Evolutionary conservation across 208 protist species (phyloP), one percentile per base, ranked within the genome.

Genomic region (Wallacemonas sp.): DNA sequence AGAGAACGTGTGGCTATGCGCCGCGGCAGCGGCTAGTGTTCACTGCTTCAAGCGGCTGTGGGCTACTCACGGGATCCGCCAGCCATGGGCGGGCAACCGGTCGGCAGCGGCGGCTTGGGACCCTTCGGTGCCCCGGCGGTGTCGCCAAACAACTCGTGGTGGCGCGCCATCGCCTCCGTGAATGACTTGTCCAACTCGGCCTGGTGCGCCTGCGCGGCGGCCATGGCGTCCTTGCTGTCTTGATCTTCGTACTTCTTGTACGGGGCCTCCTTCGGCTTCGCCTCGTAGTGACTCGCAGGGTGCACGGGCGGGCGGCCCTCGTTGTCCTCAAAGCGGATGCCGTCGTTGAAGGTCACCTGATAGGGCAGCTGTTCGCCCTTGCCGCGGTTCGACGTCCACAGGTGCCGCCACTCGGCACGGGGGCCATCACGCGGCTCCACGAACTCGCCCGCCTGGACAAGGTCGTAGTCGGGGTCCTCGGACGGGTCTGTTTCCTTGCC

Each of bases 331-430:
- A 93, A 89, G 37, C 74, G 71, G 33, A 93, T 76, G n/a, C 89
- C 89, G 50, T 95, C 85, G 71, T 95, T 95, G 71, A 93, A 93
- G 54, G 89, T 95, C 10, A 91, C 83, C 59, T 93, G 86, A 63
- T 84, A 95, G 19, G 83, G 85, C 42, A 86, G 68, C 41, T 36
- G 61, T 61, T 80, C 85, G 22, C 78, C 86, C 32, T 80, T 64
- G 37, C 60, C 32, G 19, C 84, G 75, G 69, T 86, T 93, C n/a
- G 81, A 89, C 24, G 82, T 89, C 87, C 89, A 95, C 59, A 95
- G 65, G 73, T 95, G 89, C 30, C 89, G 79, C 89, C 89, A 95
- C 71, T 95, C 89, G 33, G 89, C 84, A 3, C 89, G 86, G 34
- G 84, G 84, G 17, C 89, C 89, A 42, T 95, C 89, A n/a, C 86